These are phyloP conservation scores for Plantago elongata DNA, from an alignment of 257 asterid species.

Conservation along the genomic window DNA sequence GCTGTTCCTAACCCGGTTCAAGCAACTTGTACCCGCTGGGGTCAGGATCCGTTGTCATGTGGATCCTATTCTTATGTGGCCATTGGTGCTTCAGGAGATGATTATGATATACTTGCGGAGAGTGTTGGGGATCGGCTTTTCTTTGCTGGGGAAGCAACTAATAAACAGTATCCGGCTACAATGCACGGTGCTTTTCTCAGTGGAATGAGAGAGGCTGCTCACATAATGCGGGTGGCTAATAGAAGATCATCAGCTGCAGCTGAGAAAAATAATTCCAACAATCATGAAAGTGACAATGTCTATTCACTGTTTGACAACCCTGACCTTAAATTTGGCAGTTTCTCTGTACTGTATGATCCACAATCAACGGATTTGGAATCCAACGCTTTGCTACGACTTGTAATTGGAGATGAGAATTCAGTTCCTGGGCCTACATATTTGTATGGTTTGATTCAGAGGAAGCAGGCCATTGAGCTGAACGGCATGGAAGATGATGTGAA, in stretches of 20 bases:
- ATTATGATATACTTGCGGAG: conserved; percentile 89
- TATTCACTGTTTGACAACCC: conserved; percentile 57
- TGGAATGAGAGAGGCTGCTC: conserved; percentile 98
- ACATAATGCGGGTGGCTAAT: conserved; percentile 64
- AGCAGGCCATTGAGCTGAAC: conserved; percentile 56
- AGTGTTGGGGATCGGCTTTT: conserved; percentile 68
- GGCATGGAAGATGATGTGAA: conserved; percentile 54
- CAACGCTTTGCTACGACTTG: conserved; percentile 52
- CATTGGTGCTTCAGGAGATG: conserved; percentile 94
- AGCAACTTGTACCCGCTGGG: conserved; percentile 98
- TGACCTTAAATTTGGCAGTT: conserved; percentile 63
- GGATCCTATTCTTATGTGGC: conserved; percentile 97
- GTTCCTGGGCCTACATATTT: conserved; percentile 35
- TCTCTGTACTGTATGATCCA: conserved; percentile 58
- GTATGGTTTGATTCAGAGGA: conserved; percentile 52
- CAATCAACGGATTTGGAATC: conserved; percentile 43
- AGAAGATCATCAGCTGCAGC: conserved; percentile 30
- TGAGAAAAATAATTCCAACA: conserved; percentile 24
- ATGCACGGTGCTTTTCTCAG: conserved; percentile 99
- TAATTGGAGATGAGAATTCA: conserved; percentile 34
- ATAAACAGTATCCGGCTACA: conserved; percentile 90
- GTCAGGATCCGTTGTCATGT: conserved; percentile 80
- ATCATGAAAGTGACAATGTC: conserved; percentile 34
- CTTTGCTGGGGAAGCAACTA: conserved; percentile 99
- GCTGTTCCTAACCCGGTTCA: conserved; percentile 94